Evolutionary conservation across 139 green algal species (phyloP).

Genomic region (Micractinium conductrix): DNA sequence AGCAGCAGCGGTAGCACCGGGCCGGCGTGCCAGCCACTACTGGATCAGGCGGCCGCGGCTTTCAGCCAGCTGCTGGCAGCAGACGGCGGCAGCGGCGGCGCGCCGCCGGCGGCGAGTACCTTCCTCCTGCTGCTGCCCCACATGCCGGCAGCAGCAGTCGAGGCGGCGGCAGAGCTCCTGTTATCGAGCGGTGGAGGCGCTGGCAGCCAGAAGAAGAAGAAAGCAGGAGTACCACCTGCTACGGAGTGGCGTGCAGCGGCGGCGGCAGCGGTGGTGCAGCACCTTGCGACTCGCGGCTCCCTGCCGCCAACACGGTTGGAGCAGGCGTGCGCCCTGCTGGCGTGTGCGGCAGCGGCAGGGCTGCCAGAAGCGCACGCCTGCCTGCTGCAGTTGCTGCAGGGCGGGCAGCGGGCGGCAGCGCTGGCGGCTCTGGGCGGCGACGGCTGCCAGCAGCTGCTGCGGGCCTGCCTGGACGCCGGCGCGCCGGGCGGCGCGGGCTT

Average conservation of each 20-base stretch:
- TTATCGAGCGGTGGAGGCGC: neutral
- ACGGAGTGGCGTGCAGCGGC: neutral
- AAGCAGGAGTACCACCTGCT: neutral
- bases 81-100: neutral
- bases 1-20: neutral
- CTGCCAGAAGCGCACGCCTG: neutral
- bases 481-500: neutral
- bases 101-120: neutral
- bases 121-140: constrained; percentile 30
- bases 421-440: neutral
- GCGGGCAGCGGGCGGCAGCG: neutral
- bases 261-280: constrained; percentile 7
- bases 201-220: neutral
- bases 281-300: too few species aligned
- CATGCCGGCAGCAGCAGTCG: constrained; percentile 4
- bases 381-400: neutral
- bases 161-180: neutral
- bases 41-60: neutral
- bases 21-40: neutral
- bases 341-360: neutral
- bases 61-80: neutral
- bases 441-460: constrained; percentile 14
- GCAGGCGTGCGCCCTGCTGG: neutral
- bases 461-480: neutral
- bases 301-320: neutral